Evolutionary conservation across 2,329 filamentous ascomycete genomes (phyloP), one percentile per base, ranked within the genome.

Genomic region (Fusarium coicis): DNA sequence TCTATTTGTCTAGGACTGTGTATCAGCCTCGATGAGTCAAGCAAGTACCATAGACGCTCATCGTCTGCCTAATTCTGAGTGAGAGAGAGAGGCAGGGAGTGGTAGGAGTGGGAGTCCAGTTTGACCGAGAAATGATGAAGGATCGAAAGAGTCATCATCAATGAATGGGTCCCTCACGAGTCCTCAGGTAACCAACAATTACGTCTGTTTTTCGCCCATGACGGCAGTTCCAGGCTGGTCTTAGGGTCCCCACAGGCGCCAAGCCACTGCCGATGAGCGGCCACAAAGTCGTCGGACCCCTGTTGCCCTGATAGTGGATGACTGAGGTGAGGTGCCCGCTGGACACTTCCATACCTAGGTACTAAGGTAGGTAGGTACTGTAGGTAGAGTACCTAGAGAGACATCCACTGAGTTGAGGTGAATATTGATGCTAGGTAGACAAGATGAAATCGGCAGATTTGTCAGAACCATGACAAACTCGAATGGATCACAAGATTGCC

Each of bases 11-110:
- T 66, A 56, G 53, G 63, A 56, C 50, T 18, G 34, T 62, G 68
- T 59, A 69, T 72, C 71, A 72, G 59, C 47, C 67, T 74, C 40
- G 63, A 69, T 74, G 71, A 74, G 71, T 72, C 71, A 72, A 69
- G 37, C 63, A 69, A 69, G 37, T 30, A 40, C 19, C 50, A 36
- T 18, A 44, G 59, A 67, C 42, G 39, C 43, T 58, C 47, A 72
- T 53, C 36, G 28, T 12, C 32, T 57, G 40, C 54, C 40, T 62
- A 28, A 44, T 28, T 40, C 26, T 32, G 15, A 18, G 15, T 7
- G 34, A 36, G 34, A 46, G 50, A 34, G 37, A 14, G 47, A 50
- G 30, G 21, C 34, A 65, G 49, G 16, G 39, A 56, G 36, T 52
- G 52, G 21, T 49, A 54, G 46, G 46, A 66, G 40, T 61, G 43